A percentile compares a stretch with the other conserved stretches of the same genome.
Conservation (phyloP, 2,329 filamentous ascomycete genomes). For the Apiospora koreana region DNA sequence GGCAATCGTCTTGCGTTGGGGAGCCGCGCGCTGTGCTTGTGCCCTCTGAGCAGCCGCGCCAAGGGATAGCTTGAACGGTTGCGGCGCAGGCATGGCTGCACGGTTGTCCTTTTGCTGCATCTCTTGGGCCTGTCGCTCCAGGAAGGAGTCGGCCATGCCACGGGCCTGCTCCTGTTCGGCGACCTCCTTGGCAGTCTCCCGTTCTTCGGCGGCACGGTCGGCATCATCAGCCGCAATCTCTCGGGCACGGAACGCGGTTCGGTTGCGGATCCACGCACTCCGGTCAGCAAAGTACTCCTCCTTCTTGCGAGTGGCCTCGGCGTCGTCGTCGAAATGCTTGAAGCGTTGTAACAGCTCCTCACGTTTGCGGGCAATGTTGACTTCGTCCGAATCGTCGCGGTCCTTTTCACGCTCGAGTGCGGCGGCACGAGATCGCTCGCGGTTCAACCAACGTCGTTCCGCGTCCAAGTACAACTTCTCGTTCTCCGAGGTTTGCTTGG, state of each 20-base stretch:
- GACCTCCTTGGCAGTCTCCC: conserved; percentile 69
- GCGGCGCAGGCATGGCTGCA: conserved; percentile 54
- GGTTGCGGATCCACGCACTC: conserved; percentile 80
- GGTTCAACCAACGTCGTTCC: conserved; percentile 87
- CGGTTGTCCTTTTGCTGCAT: conserved; percentile 52
- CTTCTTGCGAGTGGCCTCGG: conserved; percentile 70
- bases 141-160: conserved; percentile 87
- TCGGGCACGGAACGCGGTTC: conserved; percentile 69
- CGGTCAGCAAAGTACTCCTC: conserved; percentile 88
- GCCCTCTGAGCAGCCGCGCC: conserved; percentile 81
- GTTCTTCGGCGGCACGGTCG: conserved; percentile 77
- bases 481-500: conserved; percentile 72
- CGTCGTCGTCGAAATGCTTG: conserved; percentile 84
- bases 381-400: conserved; percentile 74
- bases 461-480: conserved; percentile 83
- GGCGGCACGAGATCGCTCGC: conserved; percentile 80
- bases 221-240: conserved; percentile 79
- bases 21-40: conserved; percentile 55
- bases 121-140: conserved; percentile 80
- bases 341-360: conserved; percentile 72
- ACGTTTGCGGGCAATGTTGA: conserved; percentile 62
- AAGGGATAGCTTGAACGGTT: conserved; percentile 89
- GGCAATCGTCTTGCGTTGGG: conserved; percentile 76
- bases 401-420: conserved; percentile 84
- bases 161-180: conserved; percentile 76